Evolutionary conservation across 305 asterid species (phyloP), one percentile per base, ranked within the genome.

Genomic region (Fraxinus paxiana): DNA sequence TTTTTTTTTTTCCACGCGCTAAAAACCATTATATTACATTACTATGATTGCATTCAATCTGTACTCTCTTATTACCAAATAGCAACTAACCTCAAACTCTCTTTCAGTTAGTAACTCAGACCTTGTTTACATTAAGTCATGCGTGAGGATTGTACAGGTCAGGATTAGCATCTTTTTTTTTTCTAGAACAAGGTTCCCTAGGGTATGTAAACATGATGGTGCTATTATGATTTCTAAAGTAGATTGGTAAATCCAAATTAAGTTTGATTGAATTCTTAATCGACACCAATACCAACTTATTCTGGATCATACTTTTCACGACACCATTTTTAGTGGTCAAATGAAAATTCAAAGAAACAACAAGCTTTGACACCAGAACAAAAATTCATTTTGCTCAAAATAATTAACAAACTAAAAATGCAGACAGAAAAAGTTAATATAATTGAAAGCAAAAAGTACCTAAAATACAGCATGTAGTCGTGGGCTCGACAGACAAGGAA

Each of bases 401-500:
- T 31, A 82, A 81, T 46, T 38, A 75, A 79, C 74, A 35, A 43
- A 79, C 35, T 59, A 48, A 43, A 75, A 67, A 30, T 69, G 74
- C 22, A 6, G 38, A 30, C 41, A 30, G 74, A 73, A 80, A 80
- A 77, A 46, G 41, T 35, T 37, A 65, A 78, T 63, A 28, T 72
- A 63, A 48, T 65, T 34, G 76, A 77, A 48, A 80, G 74, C 30
- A 71, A 73, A 84, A 75, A 34, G 46, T 89, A 96, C 99, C 99
- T 96, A 91, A 96, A 96, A 87, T 93, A 96, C 51, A 96, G 89
- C 80, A 96, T 96, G 81, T 92, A 92, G 83, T 96, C 99, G 41
- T 96, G 99, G 73, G 99, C 93, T 80, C 82, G 95, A 79, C 98
- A 96, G 26, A 96, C 98, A 72, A 94, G 91, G 85, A 94, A 94